Base-by-base conservation (phyloP, 345 rosid species). In the Mercurialis annua region DNA sequence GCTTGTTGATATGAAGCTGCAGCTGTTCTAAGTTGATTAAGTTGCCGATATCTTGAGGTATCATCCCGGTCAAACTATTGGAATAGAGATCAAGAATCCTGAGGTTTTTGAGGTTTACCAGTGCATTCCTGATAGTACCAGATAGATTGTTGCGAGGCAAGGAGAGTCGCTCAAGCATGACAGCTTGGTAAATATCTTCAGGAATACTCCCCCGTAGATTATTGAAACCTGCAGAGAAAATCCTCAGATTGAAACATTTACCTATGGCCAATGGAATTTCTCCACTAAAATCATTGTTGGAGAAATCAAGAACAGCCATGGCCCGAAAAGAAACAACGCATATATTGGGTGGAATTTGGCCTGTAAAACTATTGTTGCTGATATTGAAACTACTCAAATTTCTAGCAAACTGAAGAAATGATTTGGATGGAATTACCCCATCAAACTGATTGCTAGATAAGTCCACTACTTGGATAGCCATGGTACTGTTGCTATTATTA, bases 291-390 rank as follows among this genome's bases (percentile, higher is more conserved):
- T 78, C 71, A 56, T 90, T 93, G 73, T 70, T 15, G 18, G 98
- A 87, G 76, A 93, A 87, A 71, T 93, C 98, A 24, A 71, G 67
- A 16, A 55, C 66, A 65, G 85, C 43, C 36, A 78, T 47, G 51
- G 70, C 66, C 24, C 76, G 54, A 17, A 85, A 81, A 59, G 74
- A 71, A 48, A 61, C 31, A n/a, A 29, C 47, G 79, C 98, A 93
- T 60, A 90, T 69, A 27, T 67, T 72, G 29, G 90, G 80, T 49
- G 97, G 98, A 49, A 90, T 71, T 20, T 62, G 36, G 24, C 97
- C 94, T 1, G 81, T 63, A 80, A 93, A 87, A 76, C 75, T 81
- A 71, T 93, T 93, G 77, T 86, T 82, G 80, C 96, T 93, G 69
- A 81, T 83, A 76, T 90, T 89, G 64, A 93, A 87, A 59, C 59